These are phyloP conservation scores for Aureobasidium sp. DNA, from an alignment of 2,329 filamentous ascomycete genomes.

Conservation along the genomic window DNA sequence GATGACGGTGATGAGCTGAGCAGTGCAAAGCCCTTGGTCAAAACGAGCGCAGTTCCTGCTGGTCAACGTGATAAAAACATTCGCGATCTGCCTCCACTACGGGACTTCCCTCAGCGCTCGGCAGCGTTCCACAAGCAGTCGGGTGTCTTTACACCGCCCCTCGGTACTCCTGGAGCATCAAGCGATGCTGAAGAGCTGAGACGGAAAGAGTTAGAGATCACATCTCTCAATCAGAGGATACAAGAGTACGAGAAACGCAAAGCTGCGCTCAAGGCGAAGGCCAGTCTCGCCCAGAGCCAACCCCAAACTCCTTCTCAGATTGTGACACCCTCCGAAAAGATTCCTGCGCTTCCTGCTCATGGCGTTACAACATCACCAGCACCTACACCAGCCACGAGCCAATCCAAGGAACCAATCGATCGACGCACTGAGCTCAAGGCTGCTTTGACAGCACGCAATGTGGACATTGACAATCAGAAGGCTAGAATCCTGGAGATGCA, in stretches of 20 bases:
- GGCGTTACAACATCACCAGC: neutral
- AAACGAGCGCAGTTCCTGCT: neutral
- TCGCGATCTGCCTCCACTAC: conserved; percentile 20
- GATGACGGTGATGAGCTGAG: conserved; percentile 13
- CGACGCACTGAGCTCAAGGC: conserved; percentile 9
- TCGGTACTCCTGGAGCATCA: conserved; percentile 32
- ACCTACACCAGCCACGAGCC: neutral
- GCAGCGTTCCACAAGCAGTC: conserved; percentile 23
- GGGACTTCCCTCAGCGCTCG: conserved; percentile 25
- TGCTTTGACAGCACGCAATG: conserved; percentile 13
- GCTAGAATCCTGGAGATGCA: conserved; percentile 22
- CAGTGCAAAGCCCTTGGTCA: neutral
- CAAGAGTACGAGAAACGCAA: conserved; percentile 42
- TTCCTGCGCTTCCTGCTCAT: neutral
- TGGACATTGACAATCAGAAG: conserved; percentile 20
- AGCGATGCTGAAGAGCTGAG: conserved; percentile 38
- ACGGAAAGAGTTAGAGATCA: conserved; percentile 43
- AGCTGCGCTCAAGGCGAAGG: conserved; percentile 31
- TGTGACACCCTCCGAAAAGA: neutral
- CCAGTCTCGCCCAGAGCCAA: neutral
- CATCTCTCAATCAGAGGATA: conserved; percentile 42
- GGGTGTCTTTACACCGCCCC: conserved; percentile 22
- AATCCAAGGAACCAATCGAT: neutral
- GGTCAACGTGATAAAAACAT: conserved; percentile 15
- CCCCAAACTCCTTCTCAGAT: conserved; percentile 8